These are phyloP conservation scores for Globisporangium yorkense DNA, from an alignment of 352 stramenopile genomes.

Conservation along the genomic window DNA sequence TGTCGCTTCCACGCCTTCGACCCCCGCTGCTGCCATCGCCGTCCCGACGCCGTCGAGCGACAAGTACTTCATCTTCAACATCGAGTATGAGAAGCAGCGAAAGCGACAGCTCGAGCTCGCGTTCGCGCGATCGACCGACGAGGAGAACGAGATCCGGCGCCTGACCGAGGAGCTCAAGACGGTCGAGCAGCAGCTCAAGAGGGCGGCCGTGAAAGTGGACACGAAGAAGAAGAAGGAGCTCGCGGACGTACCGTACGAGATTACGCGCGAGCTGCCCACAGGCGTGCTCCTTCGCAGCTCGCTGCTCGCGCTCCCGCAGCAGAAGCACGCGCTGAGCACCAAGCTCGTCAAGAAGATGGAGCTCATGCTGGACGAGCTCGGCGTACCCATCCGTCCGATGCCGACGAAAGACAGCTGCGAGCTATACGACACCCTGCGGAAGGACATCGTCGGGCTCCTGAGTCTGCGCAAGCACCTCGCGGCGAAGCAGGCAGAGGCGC, in stretches of 20 bases:
- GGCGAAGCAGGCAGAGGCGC: conserved; percentile 47
- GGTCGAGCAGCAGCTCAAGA: conserved; percentile 69
- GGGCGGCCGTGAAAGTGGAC: conserved; percentile 49
- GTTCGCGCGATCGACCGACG: conserved; percentile 56
- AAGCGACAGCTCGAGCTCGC: conserved; percentile 59
- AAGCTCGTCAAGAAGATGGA: conserved; percentile 71
- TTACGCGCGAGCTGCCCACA: conserved; percentile 37
- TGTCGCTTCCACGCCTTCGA: background rate
- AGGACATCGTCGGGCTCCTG: conserved; percentile 52
- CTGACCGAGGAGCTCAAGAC: conserved; percentile 49
- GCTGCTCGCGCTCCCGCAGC: conserved; percentile 39
- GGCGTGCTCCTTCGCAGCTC: conserved; percentile 58
- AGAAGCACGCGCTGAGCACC: conserved; percentile 43
- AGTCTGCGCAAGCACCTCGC: conserved; percentile 53
- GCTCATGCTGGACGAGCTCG: conserved; percentile 58
- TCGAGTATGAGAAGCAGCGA: conserved; percentile 64
- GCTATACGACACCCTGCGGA: conserved; percentile 49
- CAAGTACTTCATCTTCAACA: conserved; percentile 48
- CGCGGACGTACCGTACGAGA: conserved; percentile 50
- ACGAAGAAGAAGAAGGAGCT: conserved; percentile 74
- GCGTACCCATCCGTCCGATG: conserved; percentile 60
- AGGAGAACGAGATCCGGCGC: conserved; percentile 56
- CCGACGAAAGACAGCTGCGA: conserved; percentile 60
- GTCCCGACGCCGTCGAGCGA: conserved; percentile 8
- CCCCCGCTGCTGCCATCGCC: no score